Conservation (phyloP, 2,329 filamentous ascomycete genomes). For the Dendrostoma leiphaemia region DNA sequence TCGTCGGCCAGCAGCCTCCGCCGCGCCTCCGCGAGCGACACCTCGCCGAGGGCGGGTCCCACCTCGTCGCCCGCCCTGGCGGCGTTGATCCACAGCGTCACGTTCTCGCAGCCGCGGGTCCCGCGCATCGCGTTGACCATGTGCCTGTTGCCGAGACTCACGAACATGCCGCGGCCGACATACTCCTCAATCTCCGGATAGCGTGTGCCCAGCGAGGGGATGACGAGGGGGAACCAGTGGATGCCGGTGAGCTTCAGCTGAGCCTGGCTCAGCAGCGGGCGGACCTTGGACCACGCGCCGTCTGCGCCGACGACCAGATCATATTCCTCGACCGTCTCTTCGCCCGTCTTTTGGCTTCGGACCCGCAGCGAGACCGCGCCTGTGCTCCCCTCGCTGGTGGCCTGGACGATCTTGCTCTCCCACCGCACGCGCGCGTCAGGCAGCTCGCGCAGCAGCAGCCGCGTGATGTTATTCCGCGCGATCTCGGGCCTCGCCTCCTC, state of each 20-base stretch:
- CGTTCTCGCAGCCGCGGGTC: conserved; percentile 27
- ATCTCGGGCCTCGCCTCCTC: conserved; percentile 35
- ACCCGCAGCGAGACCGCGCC: conserved; percentile 17
- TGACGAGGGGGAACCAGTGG: conserved; percentile 34
- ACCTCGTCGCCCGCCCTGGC: conserved; percentile 24
- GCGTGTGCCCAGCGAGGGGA: conserved; percentile 29
- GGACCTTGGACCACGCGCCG: conserved; percentile 39
- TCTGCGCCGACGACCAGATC: conserved; percentile 40
- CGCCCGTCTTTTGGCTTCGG: not conserved
- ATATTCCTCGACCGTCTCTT: conserved; percentile 24
- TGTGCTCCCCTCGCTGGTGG: not conserved
- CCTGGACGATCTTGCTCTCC: conserved; percentile 32
- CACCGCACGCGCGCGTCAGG: conserved; percentile 35
- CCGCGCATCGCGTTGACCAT: conserved; percentile 30
- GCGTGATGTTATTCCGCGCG: conserved; percentile 31
- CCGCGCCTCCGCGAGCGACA: conserved; percentile 19
- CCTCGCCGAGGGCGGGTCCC: conserved; percentile 12
- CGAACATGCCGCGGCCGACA: conserved; percentile 37
- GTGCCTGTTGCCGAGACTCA: conserved; percentile 35
- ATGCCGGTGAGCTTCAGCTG: conserved; percentile 38
- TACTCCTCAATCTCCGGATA: conserved; percentile 37
- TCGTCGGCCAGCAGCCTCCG: conserved; percentile 22
- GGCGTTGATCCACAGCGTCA: conserved; percentile 27
- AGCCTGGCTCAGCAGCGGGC: conserved; percentile 32
- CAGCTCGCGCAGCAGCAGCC: conserved; percentile 32